A percentile compares a stretch with the other conserved stretches of the same genome.
These are phyloP conservation scores for Lantana camara DNA, from an alignment of 257 asterid genomes.

Conservation along the genomic window DNA sequence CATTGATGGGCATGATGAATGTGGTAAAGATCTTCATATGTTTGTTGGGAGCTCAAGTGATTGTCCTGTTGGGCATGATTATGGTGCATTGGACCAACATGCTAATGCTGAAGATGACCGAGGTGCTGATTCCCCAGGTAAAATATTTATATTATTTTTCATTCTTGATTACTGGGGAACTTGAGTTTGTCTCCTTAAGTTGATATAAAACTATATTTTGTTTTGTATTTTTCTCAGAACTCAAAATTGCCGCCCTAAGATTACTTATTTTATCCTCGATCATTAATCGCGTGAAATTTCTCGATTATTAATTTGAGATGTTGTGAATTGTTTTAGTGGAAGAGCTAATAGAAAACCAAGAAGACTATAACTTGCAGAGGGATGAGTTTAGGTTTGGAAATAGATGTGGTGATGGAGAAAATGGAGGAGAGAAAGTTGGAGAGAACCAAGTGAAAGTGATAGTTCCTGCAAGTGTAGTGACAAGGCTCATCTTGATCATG, in stretches of 20 bases:
- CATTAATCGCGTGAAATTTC: no score
- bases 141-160: not conserved
- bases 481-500: slow-evolving; percentile 93
- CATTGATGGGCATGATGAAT: slow-evolving; percentile 58
- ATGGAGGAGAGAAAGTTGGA: slow-evolving; percentile 45
- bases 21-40: slow-evolving; percentile 84
- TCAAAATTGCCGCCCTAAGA: no score
- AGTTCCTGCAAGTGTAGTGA: slow-evolving; percentile 98
- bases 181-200: no score
- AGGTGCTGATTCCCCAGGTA: slow-evolving; percentile 74
- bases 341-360: slow-evolving; percentile 51
- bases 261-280: no score
- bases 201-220: no score
- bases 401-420: slow-evolving; percentile 47
- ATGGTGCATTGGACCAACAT: slow-evolving; percentile 58
- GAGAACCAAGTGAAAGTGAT: slow-evolving; percentile 55
- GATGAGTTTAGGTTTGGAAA: slow-evolving; percentile 70
- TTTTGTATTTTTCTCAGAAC: no score
- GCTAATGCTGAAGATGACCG: slow-evolving; percentile 55
- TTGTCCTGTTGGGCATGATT: slow-evolving; percentile 80
- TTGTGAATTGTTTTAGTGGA: slow-evolving; percentile 29
- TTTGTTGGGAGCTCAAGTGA: slow-evolving; percentile 94
- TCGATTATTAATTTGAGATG: not conserved
- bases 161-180: not conserved
- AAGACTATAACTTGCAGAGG: slow-evolving; percentile 49